Conservation (phyloP, 2,329 filamentous ascomycete species). For the Scleromitrula shiraiana region DNA sequence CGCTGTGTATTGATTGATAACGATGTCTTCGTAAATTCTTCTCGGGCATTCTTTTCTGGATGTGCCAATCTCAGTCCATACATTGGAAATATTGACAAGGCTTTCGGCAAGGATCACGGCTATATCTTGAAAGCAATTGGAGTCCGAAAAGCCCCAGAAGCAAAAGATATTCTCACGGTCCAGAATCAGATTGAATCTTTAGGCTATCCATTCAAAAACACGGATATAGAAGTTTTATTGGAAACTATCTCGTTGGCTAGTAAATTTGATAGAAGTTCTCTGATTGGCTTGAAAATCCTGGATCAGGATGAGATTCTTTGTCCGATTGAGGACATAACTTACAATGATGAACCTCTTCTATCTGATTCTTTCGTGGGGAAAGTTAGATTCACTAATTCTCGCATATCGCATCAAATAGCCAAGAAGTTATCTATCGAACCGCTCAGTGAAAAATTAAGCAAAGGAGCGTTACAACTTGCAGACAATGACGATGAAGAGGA, state of each 20-base stretch:
- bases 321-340: constrained; percentile 17
- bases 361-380: constrained; percentile 4
- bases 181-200: constrained; percentile 15
- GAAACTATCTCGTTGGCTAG: constrained; percentile 22
- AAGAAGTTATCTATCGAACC: constrained; percentile 16
- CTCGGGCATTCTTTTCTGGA: constrained; percentile 15
- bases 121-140: constrained; percentile 16
- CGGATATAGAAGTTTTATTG: constrained; percentile 20
- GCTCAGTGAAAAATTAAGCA: constrained; percentile 16
- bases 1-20: constrained; percentile 14
- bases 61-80: constrained; percentile 19
- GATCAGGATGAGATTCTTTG: constrained; percentile 13
- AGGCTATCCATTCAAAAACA: constrained; percentile 14
- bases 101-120: constrained; percentile 17
- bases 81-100: constrained; percentile 18
- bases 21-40: constrained; percentile 11
- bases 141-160: constrained; percentile 15
- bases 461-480: constrained; percentile 18
- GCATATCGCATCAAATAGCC: constrained; percentile 14
- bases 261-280: constrained; percentile 4
- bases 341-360: constrained; percentile 12
- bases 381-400: constrained; percentile 18
- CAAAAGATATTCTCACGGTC: constrained; percentile 18
- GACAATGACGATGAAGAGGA: constrained; percentile 27
- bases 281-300: constrained; percentile 19